A percentile compares a stretch with the other conserved stretches of the same genome.
phyloP scores from a whole-genome alignment of 2,329 filamentous ascomycete genomes.

The Neurospora sp. region DNA sequence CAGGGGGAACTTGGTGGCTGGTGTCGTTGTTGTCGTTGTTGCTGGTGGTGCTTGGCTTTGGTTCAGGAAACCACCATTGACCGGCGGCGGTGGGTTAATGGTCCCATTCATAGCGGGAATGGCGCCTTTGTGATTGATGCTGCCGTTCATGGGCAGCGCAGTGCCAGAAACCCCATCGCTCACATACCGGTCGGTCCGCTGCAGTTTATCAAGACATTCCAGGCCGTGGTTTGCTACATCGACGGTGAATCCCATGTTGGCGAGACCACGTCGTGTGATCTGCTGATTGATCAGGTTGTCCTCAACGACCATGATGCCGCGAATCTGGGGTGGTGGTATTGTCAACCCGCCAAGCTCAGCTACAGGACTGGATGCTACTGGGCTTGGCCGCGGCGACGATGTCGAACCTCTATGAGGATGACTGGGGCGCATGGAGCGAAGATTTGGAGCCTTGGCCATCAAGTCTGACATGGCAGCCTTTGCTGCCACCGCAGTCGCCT shows the following conservation, averaged over 20 bases:
- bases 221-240: conserved; percentile 47
- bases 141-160: background rate
- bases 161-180: conserved; percentile 3
- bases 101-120: background rate
- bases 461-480: conserved; percentile 18
- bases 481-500: conserved; percentile 26
- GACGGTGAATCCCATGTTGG: conserved; percentile 38
- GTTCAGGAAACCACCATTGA: background rate
- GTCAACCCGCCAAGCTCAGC: conserved; percentile 7
- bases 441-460: conserved; percentile 5
- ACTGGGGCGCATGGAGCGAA: conserved; percentile 10
- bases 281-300: conserved; percentile 54
- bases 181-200: conserved; percentile 20
- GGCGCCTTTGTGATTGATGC: background rate
- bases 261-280: conserved; percentile 41
- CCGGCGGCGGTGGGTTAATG: background rate
- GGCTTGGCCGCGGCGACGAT: conserved; percentile 1
- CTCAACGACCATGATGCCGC: conserved; percentile 45
- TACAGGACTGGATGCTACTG: conserved; percentile 7
- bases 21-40: conserved; percentile 1
- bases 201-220: conserved; percentile 43
- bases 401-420: conserved; percentile 9
- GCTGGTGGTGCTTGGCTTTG: background rate
- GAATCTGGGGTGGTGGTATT: conserved; percentile 18
- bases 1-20: conserved; percentile 28